phyloP scores from a whole-genome alignment of 148 eudicot genomes.

The Amaranthus cruentus region DNA sequence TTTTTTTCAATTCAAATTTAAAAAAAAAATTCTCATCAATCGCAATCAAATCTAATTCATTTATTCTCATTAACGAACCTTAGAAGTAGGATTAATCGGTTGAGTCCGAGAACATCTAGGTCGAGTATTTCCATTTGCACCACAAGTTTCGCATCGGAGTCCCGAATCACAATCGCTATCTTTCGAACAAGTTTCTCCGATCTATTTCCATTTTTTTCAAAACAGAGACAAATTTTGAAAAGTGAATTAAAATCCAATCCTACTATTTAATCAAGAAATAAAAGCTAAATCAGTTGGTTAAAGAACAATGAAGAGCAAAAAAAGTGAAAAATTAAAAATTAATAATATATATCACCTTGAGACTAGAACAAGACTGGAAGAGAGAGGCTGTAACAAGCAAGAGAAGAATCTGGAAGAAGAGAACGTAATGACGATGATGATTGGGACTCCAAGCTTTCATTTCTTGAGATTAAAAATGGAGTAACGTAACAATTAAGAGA shows the following conservation, averaged over 20 bases:
- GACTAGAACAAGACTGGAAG: slow-evolving; percentile 17
- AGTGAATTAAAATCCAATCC: too few relatives aligned
- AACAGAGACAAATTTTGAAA: too few relatives aligned
- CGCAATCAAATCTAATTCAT: background rate
- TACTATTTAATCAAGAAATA: too few relatives aligned
- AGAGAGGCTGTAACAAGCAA: slow-evolving; percentile 25
- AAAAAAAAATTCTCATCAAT: background rate
- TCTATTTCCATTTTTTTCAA: slow-evolving; percentile 1
- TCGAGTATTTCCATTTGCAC: slow-evolving; percentile 73
- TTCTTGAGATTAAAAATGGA: background rate
- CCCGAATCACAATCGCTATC: slow-evolving; percentile 52
- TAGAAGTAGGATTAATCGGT: slow-evolving; percentile 61
- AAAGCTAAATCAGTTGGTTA: background rate
- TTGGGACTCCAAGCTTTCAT: slow-evolving; percentile 23
- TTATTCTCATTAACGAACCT: slow-evolving; percentile 26
- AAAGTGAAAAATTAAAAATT: background rate
- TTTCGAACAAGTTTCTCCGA: slow-evolving; percentile 23
- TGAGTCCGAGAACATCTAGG: slow-evolving; percentile 69
- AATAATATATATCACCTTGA: slow-evolving; percentile 22
- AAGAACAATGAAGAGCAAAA: background rate
- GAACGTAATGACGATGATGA: background rate
- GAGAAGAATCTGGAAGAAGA: slow-evolving; percentile 4
- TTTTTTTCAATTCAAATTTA: background rate
- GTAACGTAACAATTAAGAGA: background rate
- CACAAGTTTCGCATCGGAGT: slow-evolving; percentile 50